These are phyloP conservation scores for Chaetomium sp. DNA, from an alignment of 2,329 filamentous ascomycete genomes.

Conservation along the genomic window DNA sequence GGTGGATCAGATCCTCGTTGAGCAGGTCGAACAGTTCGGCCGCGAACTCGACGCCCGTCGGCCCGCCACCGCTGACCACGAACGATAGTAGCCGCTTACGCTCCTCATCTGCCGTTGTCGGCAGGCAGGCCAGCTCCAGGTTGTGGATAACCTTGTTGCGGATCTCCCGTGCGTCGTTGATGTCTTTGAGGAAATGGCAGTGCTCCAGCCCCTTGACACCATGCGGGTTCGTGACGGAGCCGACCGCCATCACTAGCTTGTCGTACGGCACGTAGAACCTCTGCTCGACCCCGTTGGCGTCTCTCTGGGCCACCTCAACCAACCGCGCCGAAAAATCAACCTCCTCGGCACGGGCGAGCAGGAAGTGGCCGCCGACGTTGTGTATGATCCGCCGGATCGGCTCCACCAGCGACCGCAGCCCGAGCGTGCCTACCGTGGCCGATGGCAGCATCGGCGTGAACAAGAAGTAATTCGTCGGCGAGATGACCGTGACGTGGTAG, in stretches of 20 bases:
- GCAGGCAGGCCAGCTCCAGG: constrained; percentile 84
- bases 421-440: constrained; percentile 90
- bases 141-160: constrained; percentile 85
- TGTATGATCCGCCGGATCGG: constrained; percentile 80
- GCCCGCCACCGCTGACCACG: constrained; percentile 90
- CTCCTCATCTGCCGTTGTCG: constrained; percentile 84
- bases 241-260: constrained; percentile 88
- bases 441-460: constrained; percentile 98
- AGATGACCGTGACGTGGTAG: constrained; percentile 93
- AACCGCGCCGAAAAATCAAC: constrained; percentile 89
- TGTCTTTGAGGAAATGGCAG: constrained; percentile 92
- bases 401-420: constrained; percentile 85
- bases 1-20: constrained; percentile 80
- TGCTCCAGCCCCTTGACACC: constrained; percentile 92
- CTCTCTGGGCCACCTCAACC: constrained; percentile 74
- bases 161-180: constrained; percentile 84
- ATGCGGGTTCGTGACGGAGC: constrained; percentile 88
- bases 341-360: constrained; percentile 80
- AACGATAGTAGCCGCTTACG: constrained; percentile 84
- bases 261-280: constrained; percentile 96
- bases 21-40: constrained; percentile 93
- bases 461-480: constrained; percentile 91
- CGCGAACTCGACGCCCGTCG: constrained; percentile 95
- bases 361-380: constrained; percentile 76
- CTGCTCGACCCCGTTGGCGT: constrained; percentile 63